Evolutionary conservation across 192 early-diverging fungal genomes (phyloP), one percentile per base, ranked within the genome.

Genomic region (Linnemannia elongata): DNA sequence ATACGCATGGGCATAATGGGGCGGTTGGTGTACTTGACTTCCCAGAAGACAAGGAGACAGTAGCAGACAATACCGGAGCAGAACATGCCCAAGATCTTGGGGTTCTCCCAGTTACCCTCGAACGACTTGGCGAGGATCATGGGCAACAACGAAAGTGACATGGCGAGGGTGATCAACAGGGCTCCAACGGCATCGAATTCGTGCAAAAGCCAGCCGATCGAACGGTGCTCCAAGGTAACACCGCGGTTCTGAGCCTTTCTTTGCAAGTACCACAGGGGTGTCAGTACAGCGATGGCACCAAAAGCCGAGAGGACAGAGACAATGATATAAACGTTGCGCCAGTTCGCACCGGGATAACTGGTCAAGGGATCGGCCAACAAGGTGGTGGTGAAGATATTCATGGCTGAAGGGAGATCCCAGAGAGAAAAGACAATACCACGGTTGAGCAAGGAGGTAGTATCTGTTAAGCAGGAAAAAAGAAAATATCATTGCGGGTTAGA

Each of bases 1-100:
- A 86, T 86, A 27, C 79, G 75, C 84, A 86, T 86, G 41, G 84
- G 79, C 84, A 86, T 86, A 45, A 86, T 86, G 24, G 84, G 84
- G 54, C 71, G 75, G 71, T 81, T 63, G 2, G 84, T 86, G 69
- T 38, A 86, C 24, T 69, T 77, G 45, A 54, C 15, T 42, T 86
- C 84, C 84, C 84, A 86, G 76, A 77, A 27, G 24, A 52, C 63
- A 27, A 86, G 71, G 39, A 86, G 75, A 38, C 24, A 39, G 33
- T 77, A 57, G 27, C 41, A 77, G 45, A 86, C 20, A 13, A 86
- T 47, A 60, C 84, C 84, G 49, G 44, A 18, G 47, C 41, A 39
- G 71, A 86, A 81, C 84, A 86, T 86, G 60, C 75, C 75, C 12
- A 86, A 44, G 30, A 86, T 79, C 45, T 73, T 77, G 39, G 68